Evolutionary conservation across 2,329 filamentous ascomycete genomes (phyloP).

Genomic region (Hymenoscyphus occultus): DNA sequence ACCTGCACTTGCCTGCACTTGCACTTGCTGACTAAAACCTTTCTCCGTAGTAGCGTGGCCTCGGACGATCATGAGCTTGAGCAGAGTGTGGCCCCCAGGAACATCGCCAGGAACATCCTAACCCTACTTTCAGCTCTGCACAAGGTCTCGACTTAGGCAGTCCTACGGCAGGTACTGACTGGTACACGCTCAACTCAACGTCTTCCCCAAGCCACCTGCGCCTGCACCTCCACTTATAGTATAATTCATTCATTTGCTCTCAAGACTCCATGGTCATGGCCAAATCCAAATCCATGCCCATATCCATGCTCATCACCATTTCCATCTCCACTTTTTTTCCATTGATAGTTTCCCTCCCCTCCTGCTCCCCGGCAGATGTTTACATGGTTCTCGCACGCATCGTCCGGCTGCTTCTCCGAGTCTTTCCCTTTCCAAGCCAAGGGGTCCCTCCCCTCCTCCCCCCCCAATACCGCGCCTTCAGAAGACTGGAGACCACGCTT

Average conservation of each 20-base stretch:
- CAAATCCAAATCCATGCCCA: too few species aligned
- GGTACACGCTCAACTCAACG: too few species aligned
- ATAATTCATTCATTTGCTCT: too few species aligned
- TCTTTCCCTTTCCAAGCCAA: conserved; percentile 5
- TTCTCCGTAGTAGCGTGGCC: background rate
- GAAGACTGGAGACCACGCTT: too few species aligned
- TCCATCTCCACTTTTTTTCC: background rate
- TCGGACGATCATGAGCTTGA: background rate
- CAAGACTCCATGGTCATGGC: too few species aligned
- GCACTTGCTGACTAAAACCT: too few species aligned
- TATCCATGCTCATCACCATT: background rate
- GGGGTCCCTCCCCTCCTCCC: background rate
- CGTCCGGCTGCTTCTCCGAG: background rate
- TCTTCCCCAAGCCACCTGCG: background rate
- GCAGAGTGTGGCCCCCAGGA: conserved; percentile 3
- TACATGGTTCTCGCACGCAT: conserved; percentile 12
- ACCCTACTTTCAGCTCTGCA: background rate
- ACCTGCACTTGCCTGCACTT: too few species aligned
- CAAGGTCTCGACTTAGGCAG: too few species aligned
- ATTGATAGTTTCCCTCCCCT: too few species aligned
- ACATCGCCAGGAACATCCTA: conserved; percentile 13
- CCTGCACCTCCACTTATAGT: too few species aligned
- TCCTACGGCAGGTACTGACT: too few species aligned
- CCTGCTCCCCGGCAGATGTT: conserved; percentile 6
- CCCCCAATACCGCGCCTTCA: conserved; percentile 9